Base-by-base conservation (phyloP, 208 protist genomes). In the Leishmania tropica region DNA sequence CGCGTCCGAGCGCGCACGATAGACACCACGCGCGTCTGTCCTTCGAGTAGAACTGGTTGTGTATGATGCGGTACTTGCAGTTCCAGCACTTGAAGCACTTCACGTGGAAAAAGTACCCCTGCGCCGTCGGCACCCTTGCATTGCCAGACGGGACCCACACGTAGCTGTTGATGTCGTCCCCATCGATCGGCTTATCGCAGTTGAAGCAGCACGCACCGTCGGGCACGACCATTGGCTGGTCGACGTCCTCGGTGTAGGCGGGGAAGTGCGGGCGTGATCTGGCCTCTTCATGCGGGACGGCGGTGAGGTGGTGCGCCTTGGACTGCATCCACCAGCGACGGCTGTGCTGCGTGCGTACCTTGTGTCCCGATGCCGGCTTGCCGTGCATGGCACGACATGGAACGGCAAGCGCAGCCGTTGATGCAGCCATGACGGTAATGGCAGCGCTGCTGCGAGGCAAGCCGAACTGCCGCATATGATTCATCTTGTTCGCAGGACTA, bases 41-140 rank as follows among this genome's bases (percentile, higher is more conserved):
- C 88, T 96, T 96, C 13, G 93, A 96, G 87, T 96, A 96, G 80
- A 98, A 98, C 79, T 96, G 90, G 78, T 98, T 98, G 89, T 98
- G 93, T 54, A 95, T 90, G 37, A 98, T 90, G 48, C 95, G 89
- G 76, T 92, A 89, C 84, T 94, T 94, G 85, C 95, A 98, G 72
- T 91, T 86, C 88, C 89, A 93, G 76, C 95, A 98, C 84, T 98
- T 98, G 89, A 98, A 98, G 89, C 95, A 98, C 58, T 87, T 84
- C 76, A 95, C 91, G 83, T 98, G 95, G 80, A 98, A 98, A 75
- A 98, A 96, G 87, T 98, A 98, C 53, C 95, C 95, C 84, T 96
- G 89, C 81, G 65, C 73, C 17, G 95, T 98, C 51, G 95, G 95
- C 65, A 94, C 88, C 7, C 91, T 87, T 6, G 95, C 95, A 83